Evolutionary conservation across 208 protist species (phyloP), one percentile per base, ranked within the genome.

Genomic region (Leishmania lainsoni): DNA sequence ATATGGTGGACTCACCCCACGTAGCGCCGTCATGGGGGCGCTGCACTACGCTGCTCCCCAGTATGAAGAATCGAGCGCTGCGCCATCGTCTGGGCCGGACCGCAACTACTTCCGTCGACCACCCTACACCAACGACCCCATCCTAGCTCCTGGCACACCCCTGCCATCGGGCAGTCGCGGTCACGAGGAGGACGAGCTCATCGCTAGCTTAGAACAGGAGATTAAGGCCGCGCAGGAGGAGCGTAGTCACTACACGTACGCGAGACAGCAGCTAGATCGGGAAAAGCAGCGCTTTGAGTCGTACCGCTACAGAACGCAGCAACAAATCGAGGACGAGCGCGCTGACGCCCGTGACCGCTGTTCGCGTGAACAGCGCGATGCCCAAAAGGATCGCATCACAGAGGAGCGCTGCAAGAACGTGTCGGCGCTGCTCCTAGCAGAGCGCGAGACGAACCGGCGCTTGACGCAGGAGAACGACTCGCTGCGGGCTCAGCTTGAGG

Each of bases 381-480:
- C 89, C 22, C 91, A 90, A 68, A 90, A 92, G 63, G 93, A 95
- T 66, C 83, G 89, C 70, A 56, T 87, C 6, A 74, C 92, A n/a
- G 93, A 96, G 68, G 93, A 96, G 81, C 94, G 92, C 48, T 91
- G 93, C 84, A 86, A 79, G 39, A 96, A 80, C 68, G 89, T 92
- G 8, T 89, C 91, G 12, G 84, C 84, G n/a, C 80, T 96, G 39
- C 85, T 98, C 1, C 85, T 84, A 80, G 90, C 84, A 42, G 94
- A 98, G 87, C 84, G 91, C 5, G 93, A 96, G 78, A 80, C 86
- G 17, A 96, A 91, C 75, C 76, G 87, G 4, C 86, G 87, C 32
- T 86, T 97, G 32, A 82, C 78, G 75, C 85, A 93, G 75, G 94
- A 97, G 82, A 96, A 96, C 81, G 93, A 97, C 54, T 69, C 88